These are phyloP conservation scores for Teunomyces tritomae DNA, from an alignment of 805 yeast species.

Conservation along the genomic window DNA sequence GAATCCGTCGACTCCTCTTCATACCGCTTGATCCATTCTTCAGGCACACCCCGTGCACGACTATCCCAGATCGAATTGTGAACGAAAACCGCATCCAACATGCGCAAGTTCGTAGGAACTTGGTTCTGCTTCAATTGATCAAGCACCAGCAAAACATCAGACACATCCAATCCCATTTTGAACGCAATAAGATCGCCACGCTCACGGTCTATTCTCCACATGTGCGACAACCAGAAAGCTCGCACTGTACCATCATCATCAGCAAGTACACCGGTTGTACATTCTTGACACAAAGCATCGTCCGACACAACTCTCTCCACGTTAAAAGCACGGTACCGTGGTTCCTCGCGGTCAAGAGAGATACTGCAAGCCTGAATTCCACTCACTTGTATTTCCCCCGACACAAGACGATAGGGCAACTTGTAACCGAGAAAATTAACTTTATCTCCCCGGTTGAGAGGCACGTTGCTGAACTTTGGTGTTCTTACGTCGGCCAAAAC, in stretches of 20 bases:
- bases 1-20: slow-evolving; percentile 64
- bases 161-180: slow-evolving; percentile 74
- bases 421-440: slow-evolving; percentile 81
- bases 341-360: slow-evolving; percentile 64
- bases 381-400: slow-evolving; percentile 73
- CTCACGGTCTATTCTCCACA: slow-evolving; percentile 68
- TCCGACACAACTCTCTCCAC: slow-evolving; percentile 76
- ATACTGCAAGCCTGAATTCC: slow-evolving; percentile 73
- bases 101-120: slow-evolving; percentile 52
- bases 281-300: slow-evolving; percentile 66
- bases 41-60: slow-evolving; percentile 83
- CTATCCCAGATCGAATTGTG: slow-evolving; percentile 70
- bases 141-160: slow-evolving; percentile 59
- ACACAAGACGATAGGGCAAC: slow-evolving; percentile 61
- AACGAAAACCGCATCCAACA: slow-evolving; percentile 77
- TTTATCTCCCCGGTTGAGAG: slow-evolving; percentile 72
- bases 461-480: slow-evolving; percentile 55
- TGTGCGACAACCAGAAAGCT: slow-evolving; percentile 80
- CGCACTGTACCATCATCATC: slow-evolving; percentile 76
- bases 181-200: slow-evolving; percentile 55
- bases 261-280: slow-evolving; percentile 76
- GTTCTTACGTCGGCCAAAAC: slow-evolving; percentile 70
- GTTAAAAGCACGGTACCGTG: slow-evolving; percentile 84
- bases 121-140: slow-evolving; percentile 48
- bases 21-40: slow-evolving; percentile 70